phyloP scores from a whole-genome alignment of 768 basidiomycete species.

The Agrocybe pediades region DNA sequence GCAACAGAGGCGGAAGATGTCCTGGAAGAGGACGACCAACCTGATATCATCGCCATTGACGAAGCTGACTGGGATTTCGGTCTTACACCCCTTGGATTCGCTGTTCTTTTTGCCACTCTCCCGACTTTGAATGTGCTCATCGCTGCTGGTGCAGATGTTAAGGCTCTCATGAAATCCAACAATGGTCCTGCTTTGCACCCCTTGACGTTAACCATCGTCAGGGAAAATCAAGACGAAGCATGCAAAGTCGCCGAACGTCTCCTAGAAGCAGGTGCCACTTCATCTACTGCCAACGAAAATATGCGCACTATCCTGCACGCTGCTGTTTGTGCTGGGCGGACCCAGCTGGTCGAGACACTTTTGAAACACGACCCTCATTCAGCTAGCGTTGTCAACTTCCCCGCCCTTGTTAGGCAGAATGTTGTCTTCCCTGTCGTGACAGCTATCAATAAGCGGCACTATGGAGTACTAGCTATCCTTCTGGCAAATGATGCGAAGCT shows the following conservation, averaged over 20 bases:
- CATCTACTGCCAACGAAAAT: slow-evolving; percentile 38
- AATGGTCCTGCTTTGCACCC: slow-evolving; percentile 33
- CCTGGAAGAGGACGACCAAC: slow-evolving; percentile 40
- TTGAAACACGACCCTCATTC: slow-evolving; percentile 44
- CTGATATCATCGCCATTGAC: slow-evolving; percentile 59
- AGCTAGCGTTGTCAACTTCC: slow-evolving; percentile 38
- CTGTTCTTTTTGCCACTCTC: slow-evolving; percentile 47
- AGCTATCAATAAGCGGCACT: slow-evolving; percentile 34
- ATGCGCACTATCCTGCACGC: slow-evolving; percentile 44
- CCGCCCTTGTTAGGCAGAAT: slow-evolving; percentile 24
- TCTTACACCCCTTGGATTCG: slow-evolving; percentile 53
- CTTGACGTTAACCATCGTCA: slow-evolving; percentile 39
- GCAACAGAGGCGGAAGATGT: slow-evolving; percentile 2
- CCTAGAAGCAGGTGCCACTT: slow-evolving; percentile 40
- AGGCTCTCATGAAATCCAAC: slow-evolving; percentile 31
- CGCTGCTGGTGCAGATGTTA: slow-evolving; percentile 47
- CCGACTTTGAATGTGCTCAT: slow-evolving; percentile 48
- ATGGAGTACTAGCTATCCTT: slow-evolving; percentile 37
- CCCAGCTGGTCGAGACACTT: slow-evolving; percentile 41
- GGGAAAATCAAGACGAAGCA: slow-evolving; percentile 41
- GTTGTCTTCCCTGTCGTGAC: slow-evolving; percentile 38
- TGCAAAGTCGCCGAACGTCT: slow-evolving; percentile 41
- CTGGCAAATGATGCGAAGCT: slow-evolving; percentile 44
- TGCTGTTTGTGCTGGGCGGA: slow-evolving; percentile 34
- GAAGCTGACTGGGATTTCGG: slow-evolving; percentile 60